Percentiles rank a stretch among this genome's conserved stretches.
Evolutionary conservation across 208 protist species (phyloP).

Genomic region (Leishmania major): DNA sequence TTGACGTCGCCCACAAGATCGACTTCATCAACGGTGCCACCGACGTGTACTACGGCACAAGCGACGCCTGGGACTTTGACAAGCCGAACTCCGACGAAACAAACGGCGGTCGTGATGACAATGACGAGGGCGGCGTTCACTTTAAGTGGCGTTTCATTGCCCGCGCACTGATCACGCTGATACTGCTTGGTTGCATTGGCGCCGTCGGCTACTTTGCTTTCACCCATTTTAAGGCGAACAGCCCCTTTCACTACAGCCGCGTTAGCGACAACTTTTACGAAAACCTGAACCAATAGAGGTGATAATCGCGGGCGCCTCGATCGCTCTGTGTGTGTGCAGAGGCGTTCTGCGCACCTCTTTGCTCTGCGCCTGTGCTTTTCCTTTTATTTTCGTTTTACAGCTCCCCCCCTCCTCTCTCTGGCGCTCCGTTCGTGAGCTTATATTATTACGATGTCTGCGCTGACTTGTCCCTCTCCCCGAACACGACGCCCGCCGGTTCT

Average conservation of each 20-base stretch:
- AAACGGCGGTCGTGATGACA: conserved; percentile 11
- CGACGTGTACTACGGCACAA: conserved; percentile 36
- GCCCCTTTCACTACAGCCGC: conserved; percentile 18
- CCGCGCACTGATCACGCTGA: conserved; percentile 9
- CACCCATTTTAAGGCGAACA: conserved; percentile 10
- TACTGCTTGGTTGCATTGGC: conserved; percentile 13
- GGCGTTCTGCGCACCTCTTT: neutral
- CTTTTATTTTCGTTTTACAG: neutral
- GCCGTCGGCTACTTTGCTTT: conserved; percentile 15
- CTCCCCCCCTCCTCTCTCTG: neutral
- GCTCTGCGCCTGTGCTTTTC: neutral
- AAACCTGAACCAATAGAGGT: conserved; percentile 31
- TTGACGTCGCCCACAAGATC: conserved; percentile 17
- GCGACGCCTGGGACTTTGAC: conserved; percentile 64
- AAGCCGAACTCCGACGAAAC: conserved; percentile 41
- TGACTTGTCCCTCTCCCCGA: neutral
- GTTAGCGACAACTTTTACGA: conserved; percentile 63
- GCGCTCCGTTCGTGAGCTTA: neutral
- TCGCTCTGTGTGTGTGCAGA: neutral
- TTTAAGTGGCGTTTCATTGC: conserved; percentile 2
- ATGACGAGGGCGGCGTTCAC: neutral
- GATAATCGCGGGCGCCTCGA: neutral
- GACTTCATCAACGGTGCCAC: conserved; percentile 44
- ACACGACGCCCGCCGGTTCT: neutral
- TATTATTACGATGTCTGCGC: neutral